A percentile compares a stretch with the other conserved stretches of the same genome.
phyloP scores from a whole-genome alignment of 2,329 filamentous ascomycete species.

The Trichoderma sp. region DNA sequence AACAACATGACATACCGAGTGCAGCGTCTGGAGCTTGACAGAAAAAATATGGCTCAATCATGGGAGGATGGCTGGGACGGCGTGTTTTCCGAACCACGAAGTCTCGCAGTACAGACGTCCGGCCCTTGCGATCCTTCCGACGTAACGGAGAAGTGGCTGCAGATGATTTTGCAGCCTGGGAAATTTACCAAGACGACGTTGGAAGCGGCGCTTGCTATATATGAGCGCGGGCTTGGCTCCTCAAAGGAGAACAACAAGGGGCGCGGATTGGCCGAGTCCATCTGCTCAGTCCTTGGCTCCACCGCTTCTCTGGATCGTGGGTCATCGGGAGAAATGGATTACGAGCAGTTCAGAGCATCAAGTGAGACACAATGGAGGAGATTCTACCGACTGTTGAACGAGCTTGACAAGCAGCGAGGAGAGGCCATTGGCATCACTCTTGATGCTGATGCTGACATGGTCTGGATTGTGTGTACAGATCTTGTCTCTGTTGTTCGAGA shows the following conservation, averaged over 20 bases:
- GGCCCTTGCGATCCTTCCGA: constrained; percentile 66
- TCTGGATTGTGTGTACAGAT: constrained; percentile 85
- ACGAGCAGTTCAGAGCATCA: constrained; percentile 71
- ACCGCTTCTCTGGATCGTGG: constrained; percentile 66
- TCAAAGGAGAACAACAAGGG: constrained; percentile 45
- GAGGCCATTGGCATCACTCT: constrained; percentile 78
- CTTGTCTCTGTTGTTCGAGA: constrained; percentile 75
- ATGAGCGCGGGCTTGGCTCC: constrained; percentile 62
- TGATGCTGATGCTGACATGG: constrained; percentile 69
- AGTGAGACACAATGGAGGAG: constrained; percentile 85
- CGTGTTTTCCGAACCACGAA: constrained; percentile 62
- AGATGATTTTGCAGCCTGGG: constrained; percentile 79
- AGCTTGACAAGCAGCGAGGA: constrained; percentile 81
- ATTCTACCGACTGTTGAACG: constrained; percentile 82
- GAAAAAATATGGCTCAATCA: constrained; percentile 61
- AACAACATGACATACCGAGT: constrained; percentile 78
- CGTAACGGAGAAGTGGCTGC: constrained; percentile 81
- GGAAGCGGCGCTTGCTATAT: constrained; percentile 80
- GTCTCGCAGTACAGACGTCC: constrained; percentile 58
- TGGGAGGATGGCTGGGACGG: constrained; percentile 72
- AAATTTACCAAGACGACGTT: constrained; percentile 78
- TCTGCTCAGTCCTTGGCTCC: constrained; percentile 70
- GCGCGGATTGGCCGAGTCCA: constrained; percentile 70
- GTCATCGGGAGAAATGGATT: constrained; percentile 68
- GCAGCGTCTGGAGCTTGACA: constrained; percentile 71